Evolutionary conservation across 1,284 basidiomycete genomes (phyloP), one percentile per base, ranked within the genome.

Genomic region (Wallemia hederae): DNA sequence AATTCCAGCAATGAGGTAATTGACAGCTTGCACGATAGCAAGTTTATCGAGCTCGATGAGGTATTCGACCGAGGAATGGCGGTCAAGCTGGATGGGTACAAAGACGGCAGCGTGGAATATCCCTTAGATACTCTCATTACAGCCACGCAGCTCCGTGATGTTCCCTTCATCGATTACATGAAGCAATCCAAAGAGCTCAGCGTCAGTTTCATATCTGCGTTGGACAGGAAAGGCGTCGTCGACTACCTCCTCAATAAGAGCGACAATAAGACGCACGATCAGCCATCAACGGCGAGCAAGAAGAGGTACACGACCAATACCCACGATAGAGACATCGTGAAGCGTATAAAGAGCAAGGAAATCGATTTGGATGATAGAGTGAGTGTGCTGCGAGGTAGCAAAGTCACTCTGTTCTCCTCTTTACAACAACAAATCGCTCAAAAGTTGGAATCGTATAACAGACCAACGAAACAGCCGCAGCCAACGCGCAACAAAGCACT

Each of bases 111-210:
- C 29, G 29, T 7, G 29, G 29, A 31, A 17, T 31, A 31, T 17
- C 29, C 39, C 3, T n/a, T 49, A 3, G 39, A 49, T n/a, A 49
- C n/a, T 7, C n/a, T 49, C 5, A 22, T 49, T n/a, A 49, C 5
- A 5, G 11, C n/a, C 11, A 17, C 22, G 9, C 5, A 7, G 11
- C 75, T 83, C 39, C 75, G 78, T 59, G 83, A 85, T 67, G 77
- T 78, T 0, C 74, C 78, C 1, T 78, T 80, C 31, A 83, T 81
- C 25, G 86, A 90, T 65, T 94, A 92, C 70, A 80, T 91, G 77
- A 82, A 81, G 69, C 81, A 84, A 66, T 81, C 81, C 1, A 76
- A 85, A 63, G 81, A 84, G 66, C 77, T 75, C 60, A 83, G 83
- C 1, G 71, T 87, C 76, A 79, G 69, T 3, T 85, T 87, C 68